Conservation (phyloP, 148 eudicot species). For the Drosera capensis region DNA sequence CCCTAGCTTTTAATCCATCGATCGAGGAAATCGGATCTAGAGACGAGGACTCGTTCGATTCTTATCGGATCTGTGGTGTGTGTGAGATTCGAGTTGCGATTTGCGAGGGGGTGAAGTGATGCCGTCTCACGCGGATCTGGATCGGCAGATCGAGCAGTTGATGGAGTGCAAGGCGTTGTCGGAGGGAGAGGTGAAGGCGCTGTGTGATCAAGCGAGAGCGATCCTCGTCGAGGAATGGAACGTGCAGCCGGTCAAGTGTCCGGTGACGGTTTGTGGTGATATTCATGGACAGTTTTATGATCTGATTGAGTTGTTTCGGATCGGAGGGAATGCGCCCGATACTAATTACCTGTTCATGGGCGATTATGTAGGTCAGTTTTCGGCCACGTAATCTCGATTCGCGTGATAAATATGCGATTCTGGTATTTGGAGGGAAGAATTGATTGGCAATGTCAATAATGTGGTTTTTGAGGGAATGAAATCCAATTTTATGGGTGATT, state of each 20-base stretch:
- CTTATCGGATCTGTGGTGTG: constrained; percentile 1
- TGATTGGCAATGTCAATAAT: neutral
- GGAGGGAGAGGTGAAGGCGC: constrained; percentile 28
- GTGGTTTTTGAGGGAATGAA: too few species aligned
- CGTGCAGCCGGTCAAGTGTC: constrained; percentile 41
- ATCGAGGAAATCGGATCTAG: neutral
- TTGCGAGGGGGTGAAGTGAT: constrained; percentile 5
- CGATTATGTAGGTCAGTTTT: constrained; percentile 32
- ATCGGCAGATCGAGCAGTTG: constrained; percentile 34
- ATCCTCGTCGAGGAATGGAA: constrained; percentile 32
- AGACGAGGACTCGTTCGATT: neutral
- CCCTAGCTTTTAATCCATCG: neutral
- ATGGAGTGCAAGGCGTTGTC: constrained; percentile 37
- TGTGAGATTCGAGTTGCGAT: constrained; percentile 1
- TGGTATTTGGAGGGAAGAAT: neutral
- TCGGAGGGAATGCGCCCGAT: constrained; percentile 33
- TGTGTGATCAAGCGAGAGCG: constrained; percentile 35
- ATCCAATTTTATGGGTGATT: too few species aligned
- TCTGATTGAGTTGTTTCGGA: constrained; percentile 31
- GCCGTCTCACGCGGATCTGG: constrained; percentile 24
- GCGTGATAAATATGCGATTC: too few species aligned
- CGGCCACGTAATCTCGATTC: too few species aligned
- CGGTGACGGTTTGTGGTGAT: constrained; percentile 38
- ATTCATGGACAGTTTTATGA: constrained; percentile 41
- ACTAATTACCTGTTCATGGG: constrained; percentile 46